These are phyloP conservation scores for Fusarium anthophilum DNA, from an alignment of 2,329 filamentous ascomycete species.

Conservation along the genomic window DNA sequence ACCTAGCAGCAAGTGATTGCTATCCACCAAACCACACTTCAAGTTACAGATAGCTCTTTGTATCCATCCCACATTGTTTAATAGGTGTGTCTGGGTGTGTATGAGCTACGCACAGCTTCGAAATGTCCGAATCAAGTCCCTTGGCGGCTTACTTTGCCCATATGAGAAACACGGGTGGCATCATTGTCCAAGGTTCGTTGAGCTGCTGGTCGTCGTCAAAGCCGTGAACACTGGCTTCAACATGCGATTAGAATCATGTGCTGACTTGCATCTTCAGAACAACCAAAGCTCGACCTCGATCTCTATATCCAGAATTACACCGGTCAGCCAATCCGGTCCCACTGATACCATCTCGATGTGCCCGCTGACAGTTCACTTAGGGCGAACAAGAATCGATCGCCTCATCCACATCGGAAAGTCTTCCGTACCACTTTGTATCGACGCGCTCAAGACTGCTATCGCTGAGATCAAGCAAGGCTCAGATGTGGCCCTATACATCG, in stretches of 20 bases:
- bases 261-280: constrained; percentile 59
- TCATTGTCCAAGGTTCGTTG: constrained; percentile 59
- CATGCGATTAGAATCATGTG: not conserved
- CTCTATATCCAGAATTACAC: constrained; percentile 90
- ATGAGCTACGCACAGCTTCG: constrained; percentile 10
- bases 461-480: constrained; percentile 78
- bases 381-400: constrained; percentile 82
- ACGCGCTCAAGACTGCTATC: constrained; percentile 83
- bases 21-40: constrained; percentile 29
- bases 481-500: constrained; percentile 77
- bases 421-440: constrained; percentile 78
- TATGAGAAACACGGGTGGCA: constrained; percentile 57
- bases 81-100: not conserved
- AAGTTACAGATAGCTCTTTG: constrained; percentile 34
- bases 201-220: not conserved
- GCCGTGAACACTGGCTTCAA: not conserved
- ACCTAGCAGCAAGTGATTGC: constrained; percentile 6
- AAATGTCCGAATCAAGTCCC: constrained; percentile 50
- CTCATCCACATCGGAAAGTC: constrained; percentile 82
- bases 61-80: constrained; percentile 7
- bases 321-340: constrained; percentile 60
- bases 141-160: constrained; percentile 56
- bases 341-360: not conserved
- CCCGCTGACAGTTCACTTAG: constrained; percentile 55
- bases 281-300: constrained; percentile 90